Evolutionary conservation across 352 stramenopile genomes (phyloP).

Genomic region (Pythium folliculosum): DNA sequence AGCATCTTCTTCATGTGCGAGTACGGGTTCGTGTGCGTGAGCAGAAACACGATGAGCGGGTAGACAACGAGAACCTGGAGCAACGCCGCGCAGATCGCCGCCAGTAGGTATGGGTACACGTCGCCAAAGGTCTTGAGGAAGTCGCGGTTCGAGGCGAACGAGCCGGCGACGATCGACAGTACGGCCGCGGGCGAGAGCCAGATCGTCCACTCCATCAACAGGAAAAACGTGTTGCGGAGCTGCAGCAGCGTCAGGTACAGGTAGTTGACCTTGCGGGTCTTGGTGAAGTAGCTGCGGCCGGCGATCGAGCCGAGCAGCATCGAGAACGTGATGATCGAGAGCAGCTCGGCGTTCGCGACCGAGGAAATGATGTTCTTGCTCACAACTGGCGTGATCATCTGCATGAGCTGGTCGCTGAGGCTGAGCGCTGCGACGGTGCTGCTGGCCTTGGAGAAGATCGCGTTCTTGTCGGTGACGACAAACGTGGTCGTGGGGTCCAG

Average conservation of each 20-base stretch:
- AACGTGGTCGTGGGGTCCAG: constrained; percentile 22
- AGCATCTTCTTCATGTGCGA: constrained; percentile 63
- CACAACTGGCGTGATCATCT: constrained; percentile 57
- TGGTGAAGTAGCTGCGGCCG: constrained; percentile 57
- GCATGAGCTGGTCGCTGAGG: constrained; percentile 56
- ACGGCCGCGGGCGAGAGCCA: constrained; percentile 5
- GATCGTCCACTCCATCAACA: constrained; percentile 29
- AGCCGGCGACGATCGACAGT: constrained; percentile 28
- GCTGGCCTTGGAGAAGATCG: neutral
- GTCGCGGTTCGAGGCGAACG: constrained; percentile 48
- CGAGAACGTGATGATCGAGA: constrained; percentile 67
- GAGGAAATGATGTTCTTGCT: constrained; percentile 63
- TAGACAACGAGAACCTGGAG: constrained; percentile 2
- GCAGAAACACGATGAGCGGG: constrained; percentile 1
- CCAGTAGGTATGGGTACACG: constrained; percentile 8
- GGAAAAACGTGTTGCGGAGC: constrained; percentile 71
- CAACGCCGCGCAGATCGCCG: neutral
- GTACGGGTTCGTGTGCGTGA: constrained; percentile 69
- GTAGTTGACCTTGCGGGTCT: constrained; percentile 57
- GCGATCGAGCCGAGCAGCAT: constrained; percentile 64
- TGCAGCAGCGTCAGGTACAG: constrained; percentile 65
- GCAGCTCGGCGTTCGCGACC: constrained; percentile 45
- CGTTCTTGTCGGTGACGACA: constrained; percentile 24
- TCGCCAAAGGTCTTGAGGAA: neutral
- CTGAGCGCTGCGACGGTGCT: constrained; percentile 35